Evolutionary conservation across 345 rosid species (phyloP).

Genomic region (Corchorus capsularis): DNA sequence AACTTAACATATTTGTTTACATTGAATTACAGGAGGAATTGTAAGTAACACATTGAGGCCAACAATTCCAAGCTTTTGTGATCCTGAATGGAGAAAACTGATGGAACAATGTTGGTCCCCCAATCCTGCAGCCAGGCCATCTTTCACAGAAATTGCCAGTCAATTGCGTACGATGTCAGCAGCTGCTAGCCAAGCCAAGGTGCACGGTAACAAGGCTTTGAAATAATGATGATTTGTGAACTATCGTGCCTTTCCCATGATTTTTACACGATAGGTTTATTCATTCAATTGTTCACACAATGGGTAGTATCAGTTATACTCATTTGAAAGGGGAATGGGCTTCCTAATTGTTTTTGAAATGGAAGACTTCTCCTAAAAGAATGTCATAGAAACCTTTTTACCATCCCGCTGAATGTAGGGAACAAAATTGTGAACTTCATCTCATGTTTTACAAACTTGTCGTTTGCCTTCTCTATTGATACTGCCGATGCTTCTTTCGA

Average conservation of each 20-base stretch:
- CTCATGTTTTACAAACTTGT: slow-evolving; percentile 5
- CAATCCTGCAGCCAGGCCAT: slow-evolving; percentile 65
- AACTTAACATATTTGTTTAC: background rate
- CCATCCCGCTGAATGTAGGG: slow-evolving; percentile 3
- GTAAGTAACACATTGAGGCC: slow-evolving; percentile 82
- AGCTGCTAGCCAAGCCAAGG: slow-evolving; percentile 56
- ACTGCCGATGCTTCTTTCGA: background rate
- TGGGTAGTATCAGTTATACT: background rate
- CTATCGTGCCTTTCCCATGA: background rate
- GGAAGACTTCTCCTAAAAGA: slow-evolving; percentile 30
- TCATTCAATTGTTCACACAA: slow-evolving; percentile 22
- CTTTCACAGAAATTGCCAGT: slow-evolving; percentile 71
- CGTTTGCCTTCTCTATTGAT: slow-evolving; percentile 1
- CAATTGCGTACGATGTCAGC: slow-evolving; percentile 64
- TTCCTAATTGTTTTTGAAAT: slow-evolving; percentile 39
- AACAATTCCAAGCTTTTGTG: slow-evolving; percentile 64
- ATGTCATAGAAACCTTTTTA: background rate
- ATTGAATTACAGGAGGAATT: slow-evolving; percentile 60
- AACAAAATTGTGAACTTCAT: background rate
- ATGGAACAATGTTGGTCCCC: slow-evolving; percentile 93
- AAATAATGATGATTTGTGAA: slow-evolving; percentile 33
- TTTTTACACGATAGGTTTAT: slow-evolving; percentile 16
- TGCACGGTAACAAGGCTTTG: slow-evolving; percentile 52
- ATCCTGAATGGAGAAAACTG: slow-evolving; percentile 65
- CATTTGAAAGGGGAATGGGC: slow-evolving; percentile 18